These are phyloP conservation scores for Acacia crassicarpa DNA, from an alignment of 306 rosid species.

Conservation along the genomic window DNA sequence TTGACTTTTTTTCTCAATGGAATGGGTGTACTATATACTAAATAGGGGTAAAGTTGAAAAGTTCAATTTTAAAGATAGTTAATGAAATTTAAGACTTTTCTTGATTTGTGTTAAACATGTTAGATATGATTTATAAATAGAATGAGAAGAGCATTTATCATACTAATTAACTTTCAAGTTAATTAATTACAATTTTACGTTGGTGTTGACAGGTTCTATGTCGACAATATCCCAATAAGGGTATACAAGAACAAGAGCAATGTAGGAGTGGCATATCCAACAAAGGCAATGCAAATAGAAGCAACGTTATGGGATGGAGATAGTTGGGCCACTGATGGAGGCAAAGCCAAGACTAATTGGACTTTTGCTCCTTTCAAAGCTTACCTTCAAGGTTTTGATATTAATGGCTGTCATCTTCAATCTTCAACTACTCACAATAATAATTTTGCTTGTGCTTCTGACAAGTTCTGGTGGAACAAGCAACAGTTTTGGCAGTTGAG, in stretches of 20 bases:
- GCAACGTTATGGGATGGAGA: conserved; percentile 59
- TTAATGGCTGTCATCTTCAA: conserved; percentile 35
- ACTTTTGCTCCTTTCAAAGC: conserved; percentile 60
- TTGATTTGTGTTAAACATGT: too few species aligned
- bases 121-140: too few species aligned
- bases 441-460: conserved; percentile 28
- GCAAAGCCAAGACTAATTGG: conserved; percentile 50
- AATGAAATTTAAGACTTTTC: too few species aligned
- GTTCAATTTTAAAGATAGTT: too few species aligned
- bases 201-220: conserved; percentile 39
- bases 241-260: conserved; percentile 41
- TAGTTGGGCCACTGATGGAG: conserved; percentile 69
- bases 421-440: background rate
- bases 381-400: conserved; percentile 43
- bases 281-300: conserved; percentile 49
- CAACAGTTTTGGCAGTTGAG: conserved; percentile 35
- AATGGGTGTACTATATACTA: too few species aligned
- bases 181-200: background rate
- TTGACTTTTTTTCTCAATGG: too few species aligned
- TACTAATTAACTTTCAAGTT: too few species aligned
- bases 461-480: conserved; percentile 48
- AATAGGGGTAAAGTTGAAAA: too few species aligned
- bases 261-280: conserved; percentile 40
- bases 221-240: conserved; percentile 53
- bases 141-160: too few species aligned